Base-by-base conservation (phyloP, 805 yeast genomes). In the Wickerhamomyces bisporus region DNA sequence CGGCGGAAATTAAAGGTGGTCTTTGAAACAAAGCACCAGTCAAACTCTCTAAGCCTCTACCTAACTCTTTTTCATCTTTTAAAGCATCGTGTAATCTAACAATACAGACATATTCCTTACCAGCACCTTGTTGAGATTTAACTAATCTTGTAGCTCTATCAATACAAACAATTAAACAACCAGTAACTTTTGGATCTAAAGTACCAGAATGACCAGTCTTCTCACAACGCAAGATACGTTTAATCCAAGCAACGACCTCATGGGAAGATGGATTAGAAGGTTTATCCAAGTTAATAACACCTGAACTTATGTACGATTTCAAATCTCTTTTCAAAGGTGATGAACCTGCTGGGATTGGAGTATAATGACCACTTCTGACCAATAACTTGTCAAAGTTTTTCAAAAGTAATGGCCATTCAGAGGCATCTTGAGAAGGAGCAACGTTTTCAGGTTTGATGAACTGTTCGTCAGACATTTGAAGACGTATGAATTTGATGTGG, bases 171-270 rank as follows among this genome's bases (percentile, higher is more conserved):
- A 93, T 93, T 63, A 93, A 75, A 74, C 98, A 93, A 50, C 98
- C 98, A 35, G 98, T 93, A 58, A 93, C 98, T 66, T 86, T 86
- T 49, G 98, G 98, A 73, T 93, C 98, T 64, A 93, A 76, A 49
- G 98, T 93, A 71, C 98, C 98, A 38, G 96, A 86, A 68, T 93
- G 98, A 70, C 98, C 98, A 43, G 98, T 93, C 66, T 93, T 93
- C 66, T 93, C 98, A 44, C 81, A 84, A 64, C 98, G 81, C 57
- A 93, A 73, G 53, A 93, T 93, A 65, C 98, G 77, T 71, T 93
- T 93, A 58, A 93, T 79, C 98, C 98, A 93, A 18, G 98, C 98
- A 56, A 93, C 98, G 60, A 93, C 98, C 72, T 93, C 98, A 69
- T 93, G 98, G 39, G 96, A 87, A 31, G 96, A 86, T 52, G 98